Base-by-base conservation (phyloP, 805 yeast species). In the Cyberlindnera nakhonratchasimensis region DNA sequence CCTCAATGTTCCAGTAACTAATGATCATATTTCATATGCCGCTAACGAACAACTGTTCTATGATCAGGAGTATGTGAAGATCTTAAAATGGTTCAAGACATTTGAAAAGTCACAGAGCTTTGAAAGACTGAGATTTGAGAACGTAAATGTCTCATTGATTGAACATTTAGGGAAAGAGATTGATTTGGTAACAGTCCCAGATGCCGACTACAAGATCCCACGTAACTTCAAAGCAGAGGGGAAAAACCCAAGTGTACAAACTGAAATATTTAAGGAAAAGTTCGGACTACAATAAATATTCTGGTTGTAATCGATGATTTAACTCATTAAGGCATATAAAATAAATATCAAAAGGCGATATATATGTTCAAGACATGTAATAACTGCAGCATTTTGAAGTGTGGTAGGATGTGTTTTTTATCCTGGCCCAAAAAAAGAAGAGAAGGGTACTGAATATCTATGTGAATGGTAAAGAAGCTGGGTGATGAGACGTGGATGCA, bases 1-100 rank as follows among this genome's bases (percentile, higher is more conserved):
- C 4, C 19, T 79, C 13, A 67, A 71, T 1, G 62, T 84, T 3
- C 69, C 66, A 5, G 52, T 65, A 2, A 59, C 67, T 1, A 48
- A 50, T 33, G 39, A 45, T 3, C 60, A 54, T 29, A 10, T 19
- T 3, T 49, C 55, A 2, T 12, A 10, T 3, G 16, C 31, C 3
- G 13, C 37, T 2, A 17, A 39, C 10, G 13, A 21, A 0, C 12
- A 16, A 13, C 28, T 58, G 6, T 47, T 45, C 34, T 44, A 51
- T 29, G 62, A 58, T 39, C 25, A 32, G 6, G 57, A 56, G 30
- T 50, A 28, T 20, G 3, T 54, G 6, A 53, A 48, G 37, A 51
- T 55, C 19, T 22, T 18, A 2, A 51, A 50, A 30, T 58, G 56
- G 55, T 46, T 49, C 30, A 34, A 48, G 8, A 37, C 20, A 1